Conservation (phyloP, 176 grass and related monocot genomes). For the Eremochloa ophiuroides region DNA sequence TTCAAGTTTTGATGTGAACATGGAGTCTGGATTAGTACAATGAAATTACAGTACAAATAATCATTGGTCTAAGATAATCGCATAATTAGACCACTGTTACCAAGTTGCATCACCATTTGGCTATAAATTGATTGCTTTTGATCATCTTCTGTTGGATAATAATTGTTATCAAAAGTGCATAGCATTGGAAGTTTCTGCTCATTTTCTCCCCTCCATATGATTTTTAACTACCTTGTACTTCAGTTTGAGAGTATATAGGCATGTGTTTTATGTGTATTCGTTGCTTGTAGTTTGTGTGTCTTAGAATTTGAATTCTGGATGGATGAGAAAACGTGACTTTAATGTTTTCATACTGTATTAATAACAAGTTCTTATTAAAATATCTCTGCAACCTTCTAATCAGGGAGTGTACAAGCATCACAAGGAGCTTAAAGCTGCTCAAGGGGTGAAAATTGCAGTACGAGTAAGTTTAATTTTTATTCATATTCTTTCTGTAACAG, state of each 20-base stretch:
- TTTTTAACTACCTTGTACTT: not conserved
- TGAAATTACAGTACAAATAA: no score
- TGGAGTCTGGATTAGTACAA: no score
- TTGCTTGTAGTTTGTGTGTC: not conserved
- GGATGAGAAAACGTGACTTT: not conserved
- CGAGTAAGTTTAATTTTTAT: conserved; percentile 20
- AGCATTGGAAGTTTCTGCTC: not conserved
- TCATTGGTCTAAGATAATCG: no score
- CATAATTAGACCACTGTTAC: no score
- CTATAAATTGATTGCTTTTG: no score
- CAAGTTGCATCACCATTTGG: no score
- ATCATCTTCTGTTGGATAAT: no score
- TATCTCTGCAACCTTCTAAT: not conserved
- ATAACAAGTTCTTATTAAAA: not conserved
- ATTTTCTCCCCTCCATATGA: not conserved
- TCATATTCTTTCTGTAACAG: not conserved
- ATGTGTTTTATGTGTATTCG: not conserved
- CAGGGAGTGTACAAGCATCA: conserved; percentile 60
- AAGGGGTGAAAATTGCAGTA: conserved; percentile 71
- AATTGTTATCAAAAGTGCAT: no score
- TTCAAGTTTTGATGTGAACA: no score
- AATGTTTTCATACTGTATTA: not conserved
- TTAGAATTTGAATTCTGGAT: not conserved
- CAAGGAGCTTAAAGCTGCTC: conserved; percentile 71
- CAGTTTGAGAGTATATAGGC: not conserved